A percentile compares a stretch with the other conserved stretches of the same genome.
phyloP scores from a whole-genome alignment of 2,329 filamentous ascomycete genomes.

The Dactylellina drechsleri region DNA sequence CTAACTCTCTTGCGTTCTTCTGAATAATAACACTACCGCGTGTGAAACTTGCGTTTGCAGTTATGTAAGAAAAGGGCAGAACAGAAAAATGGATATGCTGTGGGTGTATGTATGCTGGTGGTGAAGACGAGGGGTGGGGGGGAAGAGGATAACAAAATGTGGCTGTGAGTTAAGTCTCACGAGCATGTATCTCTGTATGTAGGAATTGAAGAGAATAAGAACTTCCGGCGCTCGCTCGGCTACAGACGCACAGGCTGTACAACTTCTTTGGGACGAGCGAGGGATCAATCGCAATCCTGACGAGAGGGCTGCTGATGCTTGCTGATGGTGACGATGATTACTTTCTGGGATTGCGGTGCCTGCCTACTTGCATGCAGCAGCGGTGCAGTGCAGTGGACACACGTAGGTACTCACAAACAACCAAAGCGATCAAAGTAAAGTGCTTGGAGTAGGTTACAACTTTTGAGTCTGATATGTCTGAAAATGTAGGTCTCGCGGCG shows the following conservation, averaged over 20 bases:
- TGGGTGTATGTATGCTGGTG: neutral
- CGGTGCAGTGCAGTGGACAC: neutral
- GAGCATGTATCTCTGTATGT: neutral
- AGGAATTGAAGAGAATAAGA: conserved; percentile 12
- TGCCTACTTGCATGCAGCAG: conserved; percentile 1
- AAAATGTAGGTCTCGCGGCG: conserved; percentile 12
- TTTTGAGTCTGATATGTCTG: too few species aligned
- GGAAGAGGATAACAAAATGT: neutral
- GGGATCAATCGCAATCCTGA: conserved; percentile 1
- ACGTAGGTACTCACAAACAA: conserved; percentile 5
- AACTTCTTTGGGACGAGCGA: conserved; percentile 35
- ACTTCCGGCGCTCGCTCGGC: too few species aligned
- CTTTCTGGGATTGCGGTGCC: too few species aligned
- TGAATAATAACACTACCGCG: conserved; percentile 22
- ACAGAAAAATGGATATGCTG: neutral
- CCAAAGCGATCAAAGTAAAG: too few species aligned
- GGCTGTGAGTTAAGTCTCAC: neutral
- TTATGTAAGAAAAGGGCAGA: conserved; percentile 1
- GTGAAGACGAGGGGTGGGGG: neutral
- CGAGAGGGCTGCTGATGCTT: too few species aligned
- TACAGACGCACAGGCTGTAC: neutral
- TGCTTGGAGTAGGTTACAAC: conserved; percentile 8
- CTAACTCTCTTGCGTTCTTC: neutral
- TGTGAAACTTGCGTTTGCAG: conserved; percentile 39
- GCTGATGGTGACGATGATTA: too few species aligned